Percentiles rank a stretch among this genome's conserved stretches.
Evolutionary conservation across 2,329 filamentous ascomycete genomes (phyloP).

Genomic region (Cordyceps pruinosa): DNA sequence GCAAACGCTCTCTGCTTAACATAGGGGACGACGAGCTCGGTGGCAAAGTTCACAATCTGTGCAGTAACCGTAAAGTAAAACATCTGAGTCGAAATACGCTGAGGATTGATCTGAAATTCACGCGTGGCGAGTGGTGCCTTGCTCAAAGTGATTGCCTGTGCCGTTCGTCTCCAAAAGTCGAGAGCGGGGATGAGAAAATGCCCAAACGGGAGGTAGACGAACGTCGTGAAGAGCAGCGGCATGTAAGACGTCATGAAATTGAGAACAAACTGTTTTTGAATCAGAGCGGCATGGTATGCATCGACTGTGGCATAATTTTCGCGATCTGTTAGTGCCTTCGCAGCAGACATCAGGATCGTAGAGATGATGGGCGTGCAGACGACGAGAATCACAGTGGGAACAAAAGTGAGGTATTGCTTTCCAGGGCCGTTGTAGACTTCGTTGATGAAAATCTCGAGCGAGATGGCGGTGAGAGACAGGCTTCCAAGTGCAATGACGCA

Average conservation of each 20-base stretch:
- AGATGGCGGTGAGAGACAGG: conserved; percentile 80
- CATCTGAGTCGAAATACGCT: conserved; percentile 79
- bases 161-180: conserved; percentile 69
- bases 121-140: conserved; percentile 61
- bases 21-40: conserved; percentile 81
- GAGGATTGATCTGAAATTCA: conserved; percentile 74
- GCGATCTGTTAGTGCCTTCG: conserved; percentile 67
- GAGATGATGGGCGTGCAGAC: conserved; percentile 73
- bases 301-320: conserved; percentile 93
- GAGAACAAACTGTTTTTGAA: conserved; percentile 88
- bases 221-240: conserved; percentile 84
- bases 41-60: conserved; percentile 78
- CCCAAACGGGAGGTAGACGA: conserved; percentile 91
- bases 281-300: conserved; percentile 72
- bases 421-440: conserved; percentile 88
- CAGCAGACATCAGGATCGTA: conserved; percentile 66
- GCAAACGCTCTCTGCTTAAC: conserved; percentile 70
- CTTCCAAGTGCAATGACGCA: conserved; percentile 68
- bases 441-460: conserved; percentile 90
- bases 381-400: conserved; percentile 84
- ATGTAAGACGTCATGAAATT: conserved; percentile 97
- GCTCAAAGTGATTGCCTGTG: conserved; percentile 67
- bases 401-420: conserved; percentile 75
- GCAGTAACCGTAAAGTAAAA: conserved; percentile 95
- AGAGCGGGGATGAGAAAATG: conserved; percentile 77